These are phyloP conservation scores for Incumbomyces delicatus DNA, from an alignment of 2,329 filamentous ascomycete species.

Conservation along the genomic window DNA sequence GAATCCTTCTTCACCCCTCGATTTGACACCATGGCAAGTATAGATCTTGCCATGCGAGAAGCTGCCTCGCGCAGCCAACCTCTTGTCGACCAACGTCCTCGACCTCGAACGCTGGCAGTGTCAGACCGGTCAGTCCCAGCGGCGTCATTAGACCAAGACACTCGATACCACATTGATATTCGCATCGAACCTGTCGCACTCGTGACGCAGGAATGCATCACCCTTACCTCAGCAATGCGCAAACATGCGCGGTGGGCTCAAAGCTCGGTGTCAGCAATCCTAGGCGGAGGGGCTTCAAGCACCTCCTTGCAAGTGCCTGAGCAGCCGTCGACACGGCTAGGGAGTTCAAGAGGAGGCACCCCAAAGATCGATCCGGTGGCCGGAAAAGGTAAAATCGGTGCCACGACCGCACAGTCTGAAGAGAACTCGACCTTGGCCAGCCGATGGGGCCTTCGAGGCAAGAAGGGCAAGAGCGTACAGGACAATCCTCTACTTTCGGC, in stretches of 20 bases:
- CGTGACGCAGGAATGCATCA: conserved; percentile 97
- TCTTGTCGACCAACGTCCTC: not conserved
- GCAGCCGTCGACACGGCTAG: not conserved
- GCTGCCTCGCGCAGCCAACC: not conserved
- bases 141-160: not conserved
- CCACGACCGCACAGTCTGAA: conserved; percentile 22
- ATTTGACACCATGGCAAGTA: not conserved
- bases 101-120: not conserved
- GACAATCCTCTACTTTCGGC: conserved; percentile 94
- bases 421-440: conserved; percentile 52
- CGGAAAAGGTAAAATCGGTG: conserved; percentile 6
- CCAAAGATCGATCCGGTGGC: conserved; percentile 6
- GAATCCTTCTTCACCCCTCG: too few relatives aligned
- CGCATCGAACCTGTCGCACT: conserved; percentile 84
- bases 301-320: conserved; percentile 2
- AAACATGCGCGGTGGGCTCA: conserved; percentile 95
- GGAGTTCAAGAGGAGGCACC: conserved; percentile 1
- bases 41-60: not conserved
- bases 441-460: conserved; percentile 85
- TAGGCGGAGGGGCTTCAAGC: conserved; percentile 56
- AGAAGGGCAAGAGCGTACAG: conserved; percentile 94
- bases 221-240: conserved; percentile 94
- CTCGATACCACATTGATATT: conserved; percentile 35
- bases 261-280: conserved; percentile 88
- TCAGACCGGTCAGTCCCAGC: not conserved